Evolutionary conservation across 768 basidiomycete genomes (phyloP).

Genomic region (Trametes maxima): DNA sequence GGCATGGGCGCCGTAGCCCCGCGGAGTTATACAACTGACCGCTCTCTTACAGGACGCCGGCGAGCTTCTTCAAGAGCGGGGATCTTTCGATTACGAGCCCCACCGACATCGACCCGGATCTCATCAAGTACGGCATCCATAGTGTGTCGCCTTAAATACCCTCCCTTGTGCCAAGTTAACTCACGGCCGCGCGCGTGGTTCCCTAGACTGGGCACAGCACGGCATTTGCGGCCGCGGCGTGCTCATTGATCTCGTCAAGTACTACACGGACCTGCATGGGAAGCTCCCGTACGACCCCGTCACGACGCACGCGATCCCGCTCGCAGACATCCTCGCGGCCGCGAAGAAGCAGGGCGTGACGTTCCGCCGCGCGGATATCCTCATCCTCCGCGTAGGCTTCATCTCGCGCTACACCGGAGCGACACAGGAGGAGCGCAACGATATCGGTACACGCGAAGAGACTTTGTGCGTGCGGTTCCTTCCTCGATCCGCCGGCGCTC

Average conservation of each 20-base stretch:
- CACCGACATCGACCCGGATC: slow-evolving; percentile 44
- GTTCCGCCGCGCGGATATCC: slow-evolving; percentile 61
- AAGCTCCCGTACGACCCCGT: slow-evolving; percentile 65
- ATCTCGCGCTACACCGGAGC: slow-evolving; percentile 54
- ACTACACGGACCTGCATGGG: slow-evolving; percentile 42
- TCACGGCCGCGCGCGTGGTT: neutral
- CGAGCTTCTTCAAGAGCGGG: slow-evolving; percentile 46
- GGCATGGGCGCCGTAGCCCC: neutral
- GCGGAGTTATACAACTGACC: neutral
- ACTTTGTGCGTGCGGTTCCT: slow-evolving; percentile 47
- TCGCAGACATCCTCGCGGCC: slow-evolving; percentile 56
- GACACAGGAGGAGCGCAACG: slow-evolving; percentile 48
- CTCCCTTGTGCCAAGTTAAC: neutral
- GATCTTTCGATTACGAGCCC: slow-evolving; percentile 51
- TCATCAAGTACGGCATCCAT: slow-evolving; percentile 62
- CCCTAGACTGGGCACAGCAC: slow-evolving; percentile 66
- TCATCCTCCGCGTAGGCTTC: slow-evolving; percentile 63
- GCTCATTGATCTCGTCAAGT: slow-evolving; percentile 60
- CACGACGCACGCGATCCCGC: slow-evolving; percentile 52
- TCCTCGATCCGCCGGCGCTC: neutral
- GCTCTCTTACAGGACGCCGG: slow-evolving; percentile 41
- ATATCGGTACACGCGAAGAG: slow-evolving; percentile 44
- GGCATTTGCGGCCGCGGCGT: slow-evolving; percentile 72
- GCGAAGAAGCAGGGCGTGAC: slow-evolving; percentile 61
- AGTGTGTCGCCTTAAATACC: slow-evolving; percentile 46